Evolutionary conservation across 306 rosid species (phyloP), one percentile per base, ranked within the genome.

Genomic region (Hippophae rhamnoides): DNA sequence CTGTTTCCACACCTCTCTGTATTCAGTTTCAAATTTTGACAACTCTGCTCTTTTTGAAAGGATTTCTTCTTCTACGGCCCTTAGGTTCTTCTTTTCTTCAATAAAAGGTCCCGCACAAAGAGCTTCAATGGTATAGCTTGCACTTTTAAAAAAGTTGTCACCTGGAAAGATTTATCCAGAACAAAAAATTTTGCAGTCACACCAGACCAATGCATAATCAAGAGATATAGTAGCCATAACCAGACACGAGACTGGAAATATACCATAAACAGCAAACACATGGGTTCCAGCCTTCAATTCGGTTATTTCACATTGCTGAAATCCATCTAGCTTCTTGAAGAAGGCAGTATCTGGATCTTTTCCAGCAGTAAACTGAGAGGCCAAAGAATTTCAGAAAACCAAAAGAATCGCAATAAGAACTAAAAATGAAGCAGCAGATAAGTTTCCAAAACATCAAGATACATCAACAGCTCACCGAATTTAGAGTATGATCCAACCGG

Each of bases 261-360:
- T 63, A 93, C 99, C 99, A 80, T 89, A 93, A 68, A 93, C 85
- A 14, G 97, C 95, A 69, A 93, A 93, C 43, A 86, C 79, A 67
- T 93, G 99, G 69, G 87, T 81, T 58, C 99, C 97, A 52, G 97
- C 84, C 87, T 93, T 89, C 76, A 93, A 62, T 72, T 86, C 99
- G 7, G 81, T 84, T 54, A 93, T 76, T 72, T 93, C 99, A 66
- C 95, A 88, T 54, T 95, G 97, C 72, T 89, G 97, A 71, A 93
- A 89, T 63, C 94, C 99, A 70, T 93, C 97, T 43, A 93, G 67
- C 67, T 82, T 86, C 79, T 84, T 89, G 75, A 89, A 93, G 70
- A 93, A 89, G 58, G 95, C 95, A 62, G 85, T 64, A 77, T 93
- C 99, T 23, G 94, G 97, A 82, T 93, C 99, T 86, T 89, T 93